These are phyloP conservation scores for Fusarium devonianum DNA, from an alignment of 2,329 filamentous ascomycete genomes.

Conservation along the genomic window DNA sequence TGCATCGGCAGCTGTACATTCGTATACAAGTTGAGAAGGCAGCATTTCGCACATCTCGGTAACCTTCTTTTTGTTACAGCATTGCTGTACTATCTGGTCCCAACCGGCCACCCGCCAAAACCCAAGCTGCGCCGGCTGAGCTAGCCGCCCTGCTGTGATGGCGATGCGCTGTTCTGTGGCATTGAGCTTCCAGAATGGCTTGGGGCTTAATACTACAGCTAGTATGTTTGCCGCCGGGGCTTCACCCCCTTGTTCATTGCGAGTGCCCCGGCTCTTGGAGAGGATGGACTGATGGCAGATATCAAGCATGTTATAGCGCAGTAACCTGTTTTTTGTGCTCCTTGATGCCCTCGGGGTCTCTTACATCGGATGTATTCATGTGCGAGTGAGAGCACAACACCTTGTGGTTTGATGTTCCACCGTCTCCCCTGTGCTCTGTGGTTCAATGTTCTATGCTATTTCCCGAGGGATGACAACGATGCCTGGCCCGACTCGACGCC, in stretches of 20 bases:
- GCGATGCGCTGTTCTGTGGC: not conserved
- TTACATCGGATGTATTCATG: slow-evolving; percentile 9
- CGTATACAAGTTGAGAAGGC: too few relatives aligned
- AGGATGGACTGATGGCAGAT: slow-evolving; percentile 17
- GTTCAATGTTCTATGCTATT: slow-evolving; percentile 23
- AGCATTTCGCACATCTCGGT: too few relatives aligned
- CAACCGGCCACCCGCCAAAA: not conserved
- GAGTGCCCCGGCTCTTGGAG: slow-evolving; percentile 16
- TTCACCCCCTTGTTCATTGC: slow-evolving; percentile 17
- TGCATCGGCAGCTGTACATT: slow-evolving; percentile 27
- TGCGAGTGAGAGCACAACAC: too few relatives aligned
- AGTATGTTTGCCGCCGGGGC: slow-evolving; percentile 24
- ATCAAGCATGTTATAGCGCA: slow-evolving; percentile 17
- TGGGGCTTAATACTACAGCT: slow-evolving; percentile 22
- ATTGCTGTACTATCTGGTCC: not conserved
- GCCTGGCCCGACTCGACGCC: slow-evolving; percentile 23
- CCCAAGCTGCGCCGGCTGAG: not conserved
- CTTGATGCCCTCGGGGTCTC: slow-evolving; percentile 14
- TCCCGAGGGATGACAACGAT: slow-evolving; percentile 19
- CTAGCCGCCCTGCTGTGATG: not conserved
- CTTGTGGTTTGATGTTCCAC: slow-evolving; percentile 20
- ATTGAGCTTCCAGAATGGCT: not conserved
- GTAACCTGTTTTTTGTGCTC: slow-evolving; percentile 11
- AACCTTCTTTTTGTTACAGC: not conserved
- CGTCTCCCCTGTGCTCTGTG: slow-evolving; percentile 5